phyloP scores from a whole-genome alignment of 441 rosid species.

The Bruguiera hainesii region DNA sequence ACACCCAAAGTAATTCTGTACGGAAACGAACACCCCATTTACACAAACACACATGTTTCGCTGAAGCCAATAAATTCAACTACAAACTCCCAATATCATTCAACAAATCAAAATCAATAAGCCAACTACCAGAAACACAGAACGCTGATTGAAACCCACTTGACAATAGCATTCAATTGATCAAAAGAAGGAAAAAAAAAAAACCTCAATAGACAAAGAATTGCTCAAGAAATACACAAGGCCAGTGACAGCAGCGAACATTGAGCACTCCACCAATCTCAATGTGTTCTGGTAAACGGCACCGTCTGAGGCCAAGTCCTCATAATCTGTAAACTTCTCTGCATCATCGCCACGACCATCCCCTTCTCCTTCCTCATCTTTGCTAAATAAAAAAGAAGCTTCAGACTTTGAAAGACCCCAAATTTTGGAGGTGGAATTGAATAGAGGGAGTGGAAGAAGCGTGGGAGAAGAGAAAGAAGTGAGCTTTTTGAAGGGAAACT shows the following conservation, averaged over 20 bases:
- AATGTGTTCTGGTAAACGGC: slow-evolving; percentile 61
- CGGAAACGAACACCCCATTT: slow-evolving; percentile 4
- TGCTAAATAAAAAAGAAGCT: slow-evolving; percentile 25
- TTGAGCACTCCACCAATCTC: slow-evolving; percentile 85
- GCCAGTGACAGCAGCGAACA: slow-evolving; percentile 87
- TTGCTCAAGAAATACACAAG: slow-evolving; percentile 83
- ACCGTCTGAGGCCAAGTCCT: slow-evolving; percentile 47
- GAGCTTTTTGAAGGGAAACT: neutral
- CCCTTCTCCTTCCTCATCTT: slow-evolving; percentile 24
- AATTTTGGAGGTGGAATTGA: neutral
- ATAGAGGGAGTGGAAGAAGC: neutral
- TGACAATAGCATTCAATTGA: neutral
- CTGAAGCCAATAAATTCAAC: neutral
- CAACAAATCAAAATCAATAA: slow-evolving; percentile 4
- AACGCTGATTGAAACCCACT: neutral
- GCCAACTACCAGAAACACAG: neutral
- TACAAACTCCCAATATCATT: neutral
- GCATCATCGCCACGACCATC: neutral
- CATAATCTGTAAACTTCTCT: slow-evolving; percentile 22
- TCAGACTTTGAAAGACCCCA: slow-evolving; percentile 29
- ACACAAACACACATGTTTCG: too few species aligned
- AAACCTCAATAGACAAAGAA: slow-evolving; percentile 84
- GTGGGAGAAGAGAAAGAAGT: neutral
- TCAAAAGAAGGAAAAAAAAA: neutral
- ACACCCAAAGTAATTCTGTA: slow-evolving; percentile 92